Percentiles rank a stretch among this genome's conserved stretches.
Evolutionary conservation across 2,329 filamentous ascomycete species (phyloP).

Genomic region (Paraphaeosphaeria minitans): DNA sequence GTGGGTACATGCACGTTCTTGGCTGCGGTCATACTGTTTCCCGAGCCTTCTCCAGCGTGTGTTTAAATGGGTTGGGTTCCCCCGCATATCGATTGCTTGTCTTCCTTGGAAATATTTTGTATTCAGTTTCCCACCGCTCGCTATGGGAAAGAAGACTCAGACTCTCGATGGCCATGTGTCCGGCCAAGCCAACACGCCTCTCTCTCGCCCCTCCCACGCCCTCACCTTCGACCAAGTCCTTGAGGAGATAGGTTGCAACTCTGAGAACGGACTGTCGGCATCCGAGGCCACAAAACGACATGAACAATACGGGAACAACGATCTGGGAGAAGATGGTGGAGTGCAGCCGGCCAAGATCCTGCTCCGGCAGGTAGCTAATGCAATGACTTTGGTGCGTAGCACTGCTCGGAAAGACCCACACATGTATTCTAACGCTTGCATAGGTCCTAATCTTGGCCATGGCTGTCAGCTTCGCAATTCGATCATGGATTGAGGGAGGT

Average conservation of each 20-base stretch:
- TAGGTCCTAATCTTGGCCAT: conserved; percentile 54
- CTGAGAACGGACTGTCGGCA: conserved; percentile 63
- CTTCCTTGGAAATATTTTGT: conserved; percentile 29
- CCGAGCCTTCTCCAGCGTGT: conserved; percentile 4
- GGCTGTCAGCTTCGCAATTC: conserved; percentile 55
- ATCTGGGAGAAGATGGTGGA: conserved; percentile 70
- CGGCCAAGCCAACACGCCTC: conserved; percentile 56
- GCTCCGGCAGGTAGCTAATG: conserved; percentile 74
- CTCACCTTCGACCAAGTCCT: conserved; percentile 59
- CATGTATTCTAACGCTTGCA: not conserved
- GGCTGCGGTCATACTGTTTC: conserved; percentile 6
- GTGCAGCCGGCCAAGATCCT: conserved; percentile 75
- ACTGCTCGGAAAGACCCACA: not conserved
- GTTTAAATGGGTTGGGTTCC: conserved; percentile 37
- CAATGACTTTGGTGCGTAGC: conserved; percentile 69
- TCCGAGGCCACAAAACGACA: conserved; percentile 64
- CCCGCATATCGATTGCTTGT: conserved; percentile 40
- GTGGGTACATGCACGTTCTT: conserved; percentile 6
- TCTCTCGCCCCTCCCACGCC: conserved; percentile 67
- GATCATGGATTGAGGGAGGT: conserved; percentile 55
- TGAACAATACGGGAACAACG: conserved; percentile 68
- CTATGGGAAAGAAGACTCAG: conserved; percentile 45
- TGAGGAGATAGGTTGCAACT: conserved; percentile 66
- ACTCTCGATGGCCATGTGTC: conserved; percentile 48
- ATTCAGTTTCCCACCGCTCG: conserved; percentile 28